Percentiles rank a stretch among this genome's conserved stretches.
These are phyloP conservation scores for Fraxinus angustifolia DNA, from an alignment of 305 asterid species.

Conservation along the genomic window DNA sequence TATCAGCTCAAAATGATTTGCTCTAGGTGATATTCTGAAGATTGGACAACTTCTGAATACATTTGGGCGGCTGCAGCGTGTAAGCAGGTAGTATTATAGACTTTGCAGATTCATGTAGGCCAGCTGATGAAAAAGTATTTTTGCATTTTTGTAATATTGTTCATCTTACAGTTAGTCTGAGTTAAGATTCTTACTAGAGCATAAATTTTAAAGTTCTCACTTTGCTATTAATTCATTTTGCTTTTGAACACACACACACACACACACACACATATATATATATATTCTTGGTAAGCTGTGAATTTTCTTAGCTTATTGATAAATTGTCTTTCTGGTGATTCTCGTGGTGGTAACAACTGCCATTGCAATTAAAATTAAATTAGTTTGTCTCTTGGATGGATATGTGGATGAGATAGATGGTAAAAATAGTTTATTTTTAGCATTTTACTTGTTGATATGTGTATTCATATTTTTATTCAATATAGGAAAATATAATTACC, in stretches of 20 bases:
- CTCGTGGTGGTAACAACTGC: background rate
- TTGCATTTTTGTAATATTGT: background rate
- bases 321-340: background rate
- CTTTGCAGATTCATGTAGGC: slow-evolving; percentile 29
- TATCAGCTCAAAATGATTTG: slow-evolving; percentile 24
- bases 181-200: background rate
- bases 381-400: background rate
- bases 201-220: slow-evolving; percentile 10
- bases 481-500: background rate
- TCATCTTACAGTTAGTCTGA: background rate
- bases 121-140: slow-evolving; percentile 18
- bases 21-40: slow-evolving; percentile 34
- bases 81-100: slow-evolving; percentile 35
- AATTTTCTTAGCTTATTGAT: background rate
- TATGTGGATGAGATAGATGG: background rate
- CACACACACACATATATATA: too few species aligned
- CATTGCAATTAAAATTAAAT: background rate
- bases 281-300: background rate
- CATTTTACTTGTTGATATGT: background rate
- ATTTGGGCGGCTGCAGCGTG: slow-evolving; percentile 31
- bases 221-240: slow-evolving; percentile 9
- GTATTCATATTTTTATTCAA: background rate
- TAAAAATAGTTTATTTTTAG: background rate
- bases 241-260: too few species aligned
- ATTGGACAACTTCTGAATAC: slow-evolving; percentile 29